Evolutionary conservation across 805 yeast species (phyloP).

Genomic region (Schwanniomyces pseudopolymorphus): DNA sequence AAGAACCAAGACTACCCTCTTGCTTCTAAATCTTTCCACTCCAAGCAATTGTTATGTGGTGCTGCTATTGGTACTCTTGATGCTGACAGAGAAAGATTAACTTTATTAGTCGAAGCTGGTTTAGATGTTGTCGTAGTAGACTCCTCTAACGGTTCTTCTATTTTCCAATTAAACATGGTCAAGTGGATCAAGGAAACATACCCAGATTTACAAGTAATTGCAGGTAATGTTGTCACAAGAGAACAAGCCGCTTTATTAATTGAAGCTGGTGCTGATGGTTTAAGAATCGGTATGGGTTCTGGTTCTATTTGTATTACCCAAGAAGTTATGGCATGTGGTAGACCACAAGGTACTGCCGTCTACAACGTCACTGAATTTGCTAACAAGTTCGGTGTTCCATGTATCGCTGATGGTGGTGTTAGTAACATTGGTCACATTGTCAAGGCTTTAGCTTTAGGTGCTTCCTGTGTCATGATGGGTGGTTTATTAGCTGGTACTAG

Average conservation of each 20-base stretch:
- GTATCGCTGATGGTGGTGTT: constrained; percentile 99
- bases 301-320: constrained; percentile 99
- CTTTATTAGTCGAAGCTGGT: constrained; percentile 88
- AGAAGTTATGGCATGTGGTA: constrained; percentile 99
- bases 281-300: constrained; percentile 99
- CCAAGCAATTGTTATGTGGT: constrained; percentile 97
- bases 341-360: constrained; percentile 99
- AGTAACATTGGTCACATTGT: constrained; percentile 98
- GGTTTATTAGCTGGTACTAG: constrained; percentile 98
- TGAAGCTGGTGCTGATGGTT: constrained; percentile 95
- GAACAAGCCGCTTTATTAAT: constrained; percentile 97
- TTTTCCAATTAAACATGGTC: constrained; percentile 92
- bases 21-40: constrained; percentile 88
- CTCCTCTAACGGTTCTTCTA: constrained; percentile 96
- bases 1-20: constrained; percentile 91
- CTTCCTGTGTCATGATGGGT: constrained; percentile 99
- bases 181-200: constrained; percentile 80
- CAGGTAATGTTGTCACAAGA: constrained; percentile 98
- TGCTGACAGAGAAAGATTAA: constrained; percentile 83
- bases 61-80: constrained; percentile 96
- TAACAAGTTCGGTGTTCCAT: constrained; percentile 93
- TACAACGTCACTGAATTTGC: constrained; percentile 93
- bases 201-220: constrained; percentile 86
- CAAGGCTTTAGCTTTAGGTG: constrained; percentile 95
- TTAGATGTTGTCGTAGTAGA: constrained; percentile 94